phyloP scores from a whole-genome alignment of 2,329 filamentous ascomycete species.

The Trichoderma sp. region DNA sequence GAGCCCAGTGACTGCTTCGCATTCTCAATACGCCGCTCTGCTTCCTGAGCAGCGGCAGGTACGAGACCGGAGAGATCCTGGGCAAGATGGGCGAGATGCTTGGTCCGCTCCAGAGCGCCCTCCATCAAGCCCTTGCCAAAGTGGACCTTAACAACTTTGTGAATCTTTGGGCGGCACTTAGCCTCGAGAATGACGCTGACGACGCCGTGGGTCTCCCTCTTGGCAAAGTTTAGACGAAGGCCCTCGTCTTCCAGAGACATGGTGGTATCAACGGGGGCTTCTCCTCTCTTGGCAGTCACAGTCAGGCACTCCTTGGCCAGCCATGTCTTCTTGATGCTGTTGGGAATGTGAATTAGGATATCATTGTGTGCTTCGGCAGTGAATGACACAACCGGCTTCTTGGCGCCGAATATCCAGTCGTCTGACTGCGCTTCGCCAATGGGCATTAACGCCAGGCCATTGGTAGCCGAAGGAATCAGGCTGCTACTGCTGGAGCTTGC shows the following conservation, averaged over 20 bases:
- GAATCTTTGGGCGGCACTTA: constrained; percentile 57
- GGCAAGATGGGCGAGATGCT: constrained; percentile 42
- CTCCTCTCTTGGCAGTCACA: constrained; percentile 53
- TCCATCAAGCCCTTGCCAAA: constrained; percentile 52
- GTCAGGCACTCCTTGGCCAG: constrained; percentile 55
- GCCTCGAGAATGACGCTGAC: constrained; percentile 59
- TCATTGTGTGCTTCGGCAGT: constrained; percentile 43
- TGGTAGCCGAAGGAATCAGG: constrained; percentile 20
- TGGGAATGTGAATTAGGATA: constrained; percentile 54
- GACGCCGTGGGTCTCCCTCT: constrained; percentile 55
- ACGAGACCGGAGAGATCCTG: constrained; percentile 42
- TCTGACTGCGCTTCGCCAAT: constrained; percentile 31
- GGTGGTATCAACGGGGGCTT: constrained; percentile 47
- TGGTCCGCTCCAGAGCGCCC: constrained; percentile 45
- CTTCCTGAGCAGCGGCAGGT: constrained; percentile 41
- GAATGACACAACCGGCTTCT: constrained; percentile 34
- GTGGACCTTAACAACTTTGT: constrained; percentile 59
- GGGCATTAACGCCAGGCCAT: constrained; percentile 31
- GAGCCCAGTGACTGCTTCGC: constrained; percentile 34
- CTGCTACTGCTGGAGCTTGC: constrained; percentile 21
- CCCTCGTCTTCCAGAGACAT: constrained; percentile 49
- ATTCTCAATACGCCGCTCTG: constrained; percentile 37
- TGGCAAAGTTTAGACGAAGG: constrained; percentile 51
- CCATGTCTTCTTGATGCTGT: constrained; percentile 51
- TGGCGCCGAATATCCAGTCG: constrained; percentile 37